Conservation (phyloP, 306 rosid species). For the Spatholobus suberectus region DNA sequence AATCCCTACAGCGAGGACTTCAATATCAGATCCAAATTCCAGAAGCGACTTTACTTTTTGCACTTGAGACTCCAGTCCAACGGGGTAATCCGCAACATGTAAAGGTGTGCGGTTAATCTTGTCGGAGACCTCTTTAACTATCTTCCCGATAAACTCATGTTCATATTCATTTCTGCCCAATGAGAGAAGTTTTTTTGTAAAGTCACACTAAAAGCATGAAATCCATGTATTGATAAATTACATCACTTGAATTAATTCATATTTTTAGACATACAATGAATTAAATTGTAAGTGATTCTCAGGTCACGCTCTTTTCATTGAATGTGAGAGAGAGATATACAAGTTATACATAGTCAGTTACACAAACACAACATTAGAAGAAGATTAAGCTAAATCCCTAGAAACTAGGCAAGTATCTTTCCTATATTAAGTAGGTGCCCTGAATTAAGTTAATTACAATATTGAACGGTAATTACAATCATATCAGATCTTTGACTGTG, state of each 20-base stretch:
- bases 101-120: neutral
- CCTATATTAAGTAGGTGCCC: no score
- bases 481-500: no score
- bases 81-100: conserved; percentile 22
- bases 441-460: no score
- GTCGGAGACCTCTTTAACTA: neutral
- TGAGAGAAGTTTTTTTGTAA: neutral
- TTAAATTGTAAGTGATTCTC: neutral
- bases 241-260: neutral
- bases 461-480: no score
- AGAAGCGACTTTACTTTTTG: conserved; percentile 24
- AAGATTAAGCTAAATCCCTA: no score
- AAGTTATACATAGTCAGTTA: neutral
- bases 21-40: neutral
- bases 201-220: neutral
- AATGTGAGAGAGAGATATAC: no score
- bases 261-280: neutral
- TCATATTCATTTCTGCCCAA: neutral
- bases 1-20: conserved; percentile 12
- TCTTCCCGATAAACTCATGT: neutral
- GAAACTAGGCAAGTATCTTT: no score
- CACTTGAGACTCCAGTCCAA: conserved; percentile 33
- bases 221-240: neutral
- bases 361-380: neutral
- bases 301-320: no score